A percentile compares a stretch with the other conserved stretches of the same genome.
Evolutionary conservation across 768 basidiomycete genomes (phyloP).

Genomic region (Phanerodontia chrysosporium): DNA sequence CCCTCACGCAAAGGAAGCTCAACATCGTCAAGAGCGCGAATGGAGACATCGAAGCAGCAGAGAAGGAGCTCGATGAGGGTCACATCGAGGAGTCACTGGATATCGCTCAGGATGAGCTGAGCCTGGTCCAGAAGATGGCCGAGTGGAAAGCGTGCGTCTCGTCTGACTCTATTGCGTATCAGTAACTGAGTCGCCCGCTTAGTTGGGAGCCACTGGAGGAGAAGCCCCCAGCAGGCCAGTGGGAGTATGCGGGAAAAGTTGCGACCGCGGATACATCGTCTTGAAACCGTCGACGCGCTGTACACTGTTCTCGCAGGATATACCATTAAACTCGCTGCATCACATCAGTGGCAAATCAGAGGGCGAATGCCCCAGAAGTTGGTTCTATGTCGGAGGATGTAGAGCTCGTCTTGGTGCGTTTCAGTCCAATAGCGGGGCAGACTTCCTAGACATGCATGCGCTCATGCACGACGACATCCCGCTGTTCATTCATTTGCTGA

Average conservation of each 20-base stretch:
- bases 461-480: no score
- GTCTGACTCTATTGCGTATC: background rate
- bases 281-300: background rate
- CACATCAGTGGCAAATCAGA: background rate
- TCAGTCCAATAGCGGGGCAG: no score
- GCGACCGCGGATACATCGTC: slow-evolving; percentile 36
- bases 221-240: slow-evolving; percentile 77
- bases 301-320: background rate
- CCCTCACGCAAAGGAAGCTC: slow-evolving; percentile 77
- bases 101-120: slow-evolving; percentile 79
- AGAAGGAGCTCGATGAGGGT: slow-evolving; percentile 76
- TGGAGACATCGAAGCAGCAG: slow-evolving; percentile 61
- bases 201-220: slow-evolving; percentile 88
- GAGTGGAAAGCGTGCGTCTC: slow-evolving; percentile 95
- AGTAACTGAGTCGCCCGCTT: background rate
- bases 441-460: no score
- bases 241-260: slow-evolving; percentile 73
- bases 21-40: slow-evolving; percentile 64
- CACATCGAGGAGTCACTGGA: slow-evolving; percentile 84
- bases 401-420: no score
- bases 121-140: slow-evolving; percentile 75
- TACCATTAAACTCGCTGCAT: background rate
- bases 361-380: no score
- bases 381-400: no score
- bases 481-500: no score